A percentile compares a stretch with the other conserved stretches of the same genome.
These are phyloP conservation scores for Panaeolus papilionaceus DNA, from an alignment of 768 basidiomycete species.

Conservation along the genomic window DNA sequence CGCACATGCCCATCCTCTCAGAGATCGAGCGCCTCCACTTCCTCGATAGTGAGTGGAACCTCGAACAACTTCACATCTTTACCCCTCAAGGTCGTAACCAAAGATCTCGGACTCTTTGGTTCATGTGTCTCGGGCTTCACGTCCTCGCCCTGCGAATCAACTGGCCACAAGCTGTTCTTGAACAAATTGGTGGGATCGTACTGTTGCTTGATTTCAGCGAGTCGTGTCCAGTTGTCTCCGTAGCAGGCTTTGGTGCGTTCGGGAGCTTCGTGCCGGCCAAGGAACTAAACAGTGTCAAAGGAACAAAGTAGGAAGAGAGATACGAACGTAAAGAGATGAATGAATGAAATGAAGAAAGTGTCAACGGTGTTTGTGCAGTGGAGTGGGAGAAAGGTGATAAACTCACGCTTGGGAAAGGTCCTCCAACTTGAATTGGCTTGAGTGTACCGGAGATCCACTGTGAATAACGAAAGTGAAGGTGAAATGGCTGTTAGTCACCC, in stretches of 20 bases:
- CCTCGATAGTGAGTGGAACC: background rate
- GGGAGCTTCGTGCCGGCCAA: conserved; percentile 72
- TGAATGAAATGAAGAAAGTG: conserved; percentile 11
- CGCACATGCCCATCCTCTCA: background rate
- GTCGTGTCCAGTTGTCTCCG: conserved; percentile 76
- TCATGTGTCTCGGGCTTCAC: conserved; percentile 70
- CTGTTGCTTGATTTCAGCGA: conserved; percentile 71
- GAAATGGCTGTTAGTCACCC: background rate
- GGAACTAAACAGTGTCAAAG: conserved; percentile 54
- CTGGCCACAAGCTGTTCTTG: conserved; percentile 82
- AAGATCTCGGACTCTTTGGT: conserved; percentile 54
- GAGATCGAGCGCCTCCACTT: background rate
- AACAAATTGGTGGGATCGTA: conserved; percentile 85
- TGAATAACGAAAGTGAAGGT: conserved; percentile 5
- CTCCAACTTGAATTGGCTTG: conserved; percentile 74
- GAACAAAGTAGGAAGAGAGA: conserved; percentile 13
- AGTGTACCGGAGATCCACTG: conserved; percentile 86
- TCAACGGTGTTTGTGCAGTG: background rate
- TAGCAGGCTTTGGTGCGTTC: conserved; percentile 69
- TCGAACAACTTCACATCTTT: conserved; percentile 26
- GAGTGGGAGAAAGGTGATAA: conserved; percentile 17
- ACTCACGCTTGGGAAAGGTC: conserved; percentile 85
- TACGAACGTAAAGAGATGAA: conserved; percentile 22
- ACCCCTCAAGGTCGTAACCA: conserved; percentile 33
- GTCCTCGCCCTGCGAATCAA: conserved; percentile 58